These are phyloP conservation scores for Citrus australasica DNA, from an alignment of 345 rosid genomes.

Conservation along the genomic window DNA sequence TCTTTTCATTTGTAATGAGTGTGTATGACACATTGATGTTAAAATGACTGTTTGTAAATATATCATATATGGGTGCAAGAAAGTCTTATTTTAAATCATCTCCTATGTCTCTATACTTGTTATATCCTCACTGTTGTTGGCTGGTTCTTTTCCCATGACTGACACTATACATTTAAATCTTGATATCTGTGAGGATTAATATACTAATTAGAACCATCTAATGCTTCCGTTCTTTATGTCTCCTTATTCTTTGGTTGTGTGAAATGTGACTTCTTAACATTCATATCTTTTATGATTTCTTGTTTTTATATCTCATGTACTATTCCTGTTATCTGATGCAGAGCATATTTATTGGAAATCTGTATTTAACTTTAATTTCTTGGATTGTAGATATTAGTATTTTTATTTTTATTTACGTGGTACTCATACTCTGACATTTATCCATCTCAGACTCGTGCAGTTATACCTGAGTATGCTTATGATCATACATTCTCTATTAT, in stretches of 20 bases:
- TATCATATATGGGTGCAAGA: not conserved
- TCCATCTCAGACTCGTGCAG: not conserved
- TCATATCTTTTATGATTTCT: not conserved
- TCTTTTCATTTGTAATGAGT: not conserved
- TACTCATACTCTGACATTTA: not conserved
- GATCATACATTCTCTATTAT: not conserved
- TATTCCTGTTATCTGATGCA: not conserved
- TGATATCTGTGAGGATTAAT: not conserved
- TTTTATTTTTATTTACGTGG: not conserved
- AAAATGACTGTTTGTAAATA: not conserved
- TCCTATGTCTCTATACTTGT: not conserved
- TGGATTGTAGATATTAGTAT: not conserved
- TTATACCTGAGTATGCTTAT: not conserved
- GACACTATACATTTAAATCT: not conserved
- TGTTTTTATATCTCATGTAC: not conserved
- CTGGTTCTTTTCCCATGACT: not conserved
- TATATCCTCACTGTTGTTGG: not conserved
- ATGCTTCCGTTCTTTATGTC: not conserved
- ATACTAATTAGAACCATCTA: not conserved
- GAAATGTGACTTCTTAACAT: not conserved
- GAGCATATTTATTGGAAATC: not conserved
- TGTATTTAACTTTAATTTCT: not conserved
- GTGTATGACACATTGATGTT: not conserved
- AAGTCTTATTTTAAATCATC: slow-evolving; percentile 1
- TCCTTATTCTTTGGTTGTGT: not conserved